Evolutionary conservation across 345 rosid species (phyloP).

Genomic region (Bruguiera parviflora): DNA sequence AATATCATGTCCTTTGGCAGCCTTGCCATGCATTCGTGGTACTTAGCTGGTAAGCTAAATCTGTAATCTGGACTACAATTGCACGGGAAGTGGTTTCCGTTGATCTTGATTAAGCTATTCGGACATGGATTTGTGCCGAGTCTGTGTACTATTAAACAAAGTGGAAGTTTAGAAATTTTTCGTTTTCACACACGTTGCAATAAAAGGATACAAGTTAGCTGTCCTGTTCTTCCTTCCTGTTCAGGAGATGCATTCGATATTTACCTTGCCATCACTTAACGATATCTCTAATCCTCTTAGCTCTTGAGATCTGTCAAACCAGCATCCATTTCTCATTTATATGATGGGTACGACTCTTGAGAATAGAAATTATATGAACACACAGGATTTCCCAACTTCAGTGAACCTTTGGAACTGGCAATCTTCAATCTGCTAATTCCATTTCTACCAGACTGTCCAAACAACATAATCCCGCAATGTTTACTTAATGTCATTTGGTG

Average conservation of each 20-base stretch:
- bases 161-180: conserved; percentile 1
- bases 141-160: neutral
- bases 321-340: too few species aligned
- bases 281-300: too few species aligned
- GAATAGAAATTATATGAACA: neutral
- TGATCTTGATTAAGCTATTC: neutral
- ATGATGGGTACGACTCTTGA: too few species aligned
- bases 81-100: neutral
- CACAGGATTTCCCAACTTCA: too few species aligned
- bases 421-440: neutral
- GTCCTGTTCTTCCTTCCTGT: too few species aligned
- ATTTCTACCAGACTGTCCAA: neutral
- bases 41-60: conserved; percentile 80
- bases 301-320: too few species aligned
- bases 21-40: conserved; percentile 98
- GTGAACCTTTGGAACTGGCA: neutral
- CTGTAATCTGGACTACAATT: conserved; percentile 42
- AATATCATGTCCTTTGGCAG: conserved; percentile 88
- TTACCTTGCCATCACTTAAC: too few species aligned
- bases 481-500: neutral
- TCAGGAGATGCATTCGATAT: too few species aligned
- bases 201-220: neutral
- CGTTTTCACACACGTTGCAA: neutral
- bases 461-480: neutral
- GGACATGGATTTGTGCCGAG: neutral